Conservation (phyloP, 1,284 basidiomycete species). For the Quambalaria eucalypti region DNA sequence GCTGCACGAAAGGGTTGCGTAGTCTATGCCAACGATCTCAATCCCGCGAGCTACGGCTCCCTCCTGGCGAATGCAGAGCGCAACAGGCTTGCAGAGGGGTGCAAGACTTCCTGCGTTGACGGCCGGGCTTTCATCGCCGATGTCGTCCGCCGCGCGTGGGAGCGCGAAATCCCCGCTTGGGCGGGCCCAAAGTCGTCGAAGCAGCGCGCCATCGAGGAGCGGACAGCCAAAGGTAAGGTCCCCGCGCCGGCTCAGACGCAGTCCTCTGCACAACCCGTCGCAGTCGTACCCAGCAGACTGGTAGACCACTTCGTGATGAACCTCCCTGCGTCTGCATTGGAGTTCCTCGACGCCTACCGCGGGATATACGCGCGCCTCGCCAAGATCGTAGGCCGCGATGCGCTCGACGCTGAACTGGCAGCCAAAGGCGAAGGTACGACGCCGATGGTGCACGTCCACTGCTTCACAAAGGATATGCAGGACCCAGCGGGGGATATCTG, state of each 20-base stretch:
- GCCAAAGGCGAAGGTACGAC: background rate
- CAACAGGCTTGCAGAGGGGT: conserved; percentile 22
- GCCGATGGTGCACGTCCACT: conserved; percentile 91
- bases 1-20: conserved; percentile 63
- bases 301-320: conserved; percentile 89
- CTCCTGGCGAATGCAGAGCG: conserved; percentile 48
- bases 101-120: conserved; percentile 23
- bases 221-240: conserved; percentile 4
- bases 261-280: background rate
- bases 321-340: conserved; percentile 79
- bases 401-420: conserved; percentile 11
- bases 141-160: conserved; percentile 19
- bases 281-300: conserved; percentile 10
- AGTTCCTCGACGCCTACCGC: conserved; percentile 78
- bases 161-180: conserved; percentile 10
- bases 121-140: conserved; percentile 28
- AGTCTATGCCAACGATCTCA: conserved; percentile 87
- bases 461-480: conserved; percentile 71
- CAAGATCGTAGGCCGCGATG: conserved; percentile 48
- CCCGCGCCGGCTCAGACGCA: background rate
- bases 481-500: conserved; percentile 30
- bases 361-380: conserved; percentile 57
- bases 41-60: conserved; percentile 75
- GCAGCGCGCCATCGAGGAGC: conserved; percentile 4
- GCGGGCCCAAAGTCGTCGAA: conserved; percentile 16